phyloP scores from a whole-genome alignment of 2,329 filamentous ascomycete species.

The Botrytis fragariae region DNA sequence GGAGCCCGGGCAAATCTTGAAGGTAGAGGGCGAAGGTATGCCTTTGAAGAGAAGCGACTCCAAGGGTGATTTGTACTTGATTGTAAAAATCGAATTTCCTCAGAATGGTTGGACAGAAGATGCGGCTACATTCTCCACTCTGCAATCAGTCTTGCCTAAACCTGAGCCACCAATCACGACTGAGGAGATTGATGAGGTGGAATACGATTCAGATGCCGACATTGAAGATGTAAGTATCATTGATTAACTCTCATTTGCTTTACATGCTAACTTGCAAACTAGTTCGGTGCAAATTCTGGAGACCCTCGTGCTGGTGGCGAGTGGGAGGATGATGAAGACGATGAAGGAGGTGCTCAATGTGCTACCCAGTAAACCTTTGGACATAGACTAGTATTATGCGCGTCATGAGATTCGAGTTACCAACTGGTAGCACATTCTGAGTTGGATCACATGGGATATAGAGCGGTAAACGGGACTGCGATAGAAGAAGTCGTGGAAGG shows the following conservation, averaged over 20 bases:
- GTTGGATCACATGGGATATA: constrained; percentile 6
- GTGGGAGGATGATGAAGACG: constrained; percentile 70
- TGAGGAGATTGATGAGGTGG: constrained; percentile 81
- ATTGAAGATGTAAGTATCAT: constrained; percentile 66
- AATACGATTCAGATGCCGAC: constrained; percentile 78
- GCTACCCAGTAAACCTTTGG: constrained; percentile 36
- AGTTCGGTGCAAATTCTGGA: constrained; percentile 71
- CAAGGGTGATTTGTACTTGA: constrained; percentile 83
- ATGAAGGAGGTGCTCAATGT: constrained; percentile 62
- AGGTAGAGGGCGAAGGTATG: constrained; percentile 90
- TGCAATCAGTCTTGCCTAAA: constrained; percentile 73
- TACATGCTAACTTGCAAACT: constrained; percentile 34
- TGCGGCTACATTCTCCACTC: constrained; percentile 65
- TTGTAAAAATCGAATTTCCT: constrained; percentile 85
- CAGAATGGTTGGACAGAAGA: constrained; percentile 78
- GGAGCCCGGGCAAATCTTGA: constrained; percentile 79
- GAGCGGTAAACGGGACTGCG: constrained; percentile 10
- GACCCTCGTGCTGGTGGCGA: constrained; percentile 64
- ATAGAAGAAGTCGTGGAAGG: background rate
- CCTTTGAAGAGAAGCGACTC: constrained; percentile 80
- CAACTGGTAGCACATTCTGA: background rate
- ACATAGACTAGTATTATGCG: background rate
- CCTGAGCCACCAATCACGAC: constrained; percentile 54
- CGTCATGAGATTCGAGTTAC: background rate
- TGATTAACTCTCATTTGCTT: constrained; percentile 4